phyloP scores from a whole-genome alignment of 1,284 basidiomycete species.

The Puccinia horiana region DNA sequence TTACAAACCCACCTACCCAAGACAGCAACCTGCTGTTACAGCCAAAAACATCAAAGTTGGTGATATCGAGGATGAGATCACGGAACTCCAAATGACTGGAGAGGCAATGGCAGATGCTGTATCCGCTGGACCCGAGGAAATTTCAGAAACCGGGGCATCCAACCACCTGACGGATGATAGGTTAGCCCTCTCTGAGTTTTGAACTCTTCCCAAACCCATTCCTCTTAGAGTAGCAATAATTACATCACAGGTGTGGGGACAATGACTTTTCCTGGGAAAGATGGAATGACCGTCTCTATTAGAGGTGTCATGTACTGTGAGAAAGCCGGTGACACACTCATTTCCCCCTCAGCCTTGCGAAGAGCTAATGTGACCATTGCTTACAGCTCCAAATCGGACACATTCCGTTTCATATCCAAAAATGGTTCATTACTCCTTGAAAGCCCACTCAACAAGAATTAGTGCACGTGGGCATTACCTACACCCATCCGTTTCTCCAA shows the following conservation, averaged over 20 bases:
- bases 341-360: background rate
- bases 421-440: background rate
- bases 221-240: conserved; percentile 1
- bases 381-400: background rate
- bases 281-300: background rate
- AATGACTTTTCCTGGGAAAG: conserved; percentile 5
- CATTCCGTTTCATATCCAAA: background rate
- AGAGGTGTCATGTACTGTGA: conserved; percentile 2
- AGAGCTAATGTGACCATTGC: background rate
- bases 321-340: background rate
- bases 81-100: background rate
- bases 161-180: conserved; percentile 8
- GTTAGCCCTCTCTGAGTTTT: background rate
- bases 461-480: background rate
- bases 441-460: background rate
- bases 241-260: conserved; percentile 4
- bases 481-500: background rate
- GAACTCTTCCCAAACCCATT: background rate
- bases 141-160: background rate
- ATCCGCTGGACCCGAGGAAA: background rate
- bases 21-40: background rate
- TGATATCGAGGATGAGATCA: background rate
- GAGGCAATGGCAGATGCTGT: background rate
- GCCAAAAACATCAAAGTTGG: background rate
- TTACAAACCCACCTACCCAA: background rate